Conservation (phyloP, 225 moss, liverwort and hornwort genomes). For the Anthoceros angustus region DNA sequence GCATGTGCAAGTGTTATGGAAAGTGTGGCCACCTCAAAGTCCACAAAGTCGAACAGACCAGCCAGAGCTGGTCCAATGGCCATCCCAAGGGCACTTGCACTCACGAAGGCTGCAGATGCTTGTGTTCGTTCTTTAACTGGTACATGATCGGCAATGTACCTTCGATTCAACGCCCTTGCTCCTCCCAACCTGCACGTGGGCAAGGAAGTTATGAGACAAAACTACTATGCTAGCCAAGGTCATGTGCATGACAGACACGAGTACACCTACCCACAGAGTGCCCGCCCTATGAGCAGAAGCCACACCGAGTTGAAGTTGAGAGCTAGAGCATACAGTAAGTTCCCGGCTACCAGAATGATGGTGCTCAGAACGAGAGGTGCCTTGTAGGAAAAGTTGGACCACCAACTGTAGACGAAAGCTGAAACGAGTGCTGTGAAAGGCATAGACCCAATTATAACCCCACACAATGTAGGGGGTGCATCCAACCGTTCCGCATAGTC, state of each 20-base stretch:
- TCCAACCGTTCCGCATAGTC: constrained; percentile 36
- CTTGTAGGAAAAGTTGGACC: constrained; percentile 50
- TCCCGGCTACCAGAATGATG: constrained; percentile 33
- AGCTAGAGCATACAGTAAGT: constrained; percentile 45
- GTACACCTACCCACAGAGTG: constrained; percentile 34
- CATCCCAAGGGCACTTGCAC: constrained; percentile 10
- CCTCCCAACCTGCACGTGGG: background rate
- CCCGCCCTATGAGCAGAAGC: constrained; percentile 42
- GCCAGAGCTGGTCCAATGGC: constrained; percentile 5
- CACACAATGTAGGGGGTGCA: constrained; percentile 48
- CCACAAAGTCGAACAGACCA: background rate
- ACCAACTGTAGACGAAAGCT: constrained; percentile 50
- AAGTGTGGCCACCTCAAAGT: background rate
- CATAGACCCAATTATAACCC: constrained; percentile 60
- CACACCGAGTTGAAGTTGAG: constrained; percentile 50
- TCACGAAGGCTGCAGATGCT: constrained; percentile 6
- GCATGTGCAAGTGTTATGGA: no score
- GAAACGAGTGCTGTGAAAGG: constrained; percentile 43
- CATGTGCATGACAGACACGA: background rate
- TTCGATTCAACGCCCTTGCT: constrained; percentile 4
- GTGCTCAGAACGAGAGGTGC: constrained; percentile 42
- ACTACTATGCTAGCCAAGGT: background rate
- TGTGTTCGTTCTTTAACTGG: constrained; percentile 2
- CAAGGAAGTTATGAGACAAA: background rate
- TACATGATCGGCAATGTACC: constrained; percentile 5